Base-by-base conservation (phyloP, 2,329 filamentous ascomycete species). In the Diaporthe destruens region DNA sequence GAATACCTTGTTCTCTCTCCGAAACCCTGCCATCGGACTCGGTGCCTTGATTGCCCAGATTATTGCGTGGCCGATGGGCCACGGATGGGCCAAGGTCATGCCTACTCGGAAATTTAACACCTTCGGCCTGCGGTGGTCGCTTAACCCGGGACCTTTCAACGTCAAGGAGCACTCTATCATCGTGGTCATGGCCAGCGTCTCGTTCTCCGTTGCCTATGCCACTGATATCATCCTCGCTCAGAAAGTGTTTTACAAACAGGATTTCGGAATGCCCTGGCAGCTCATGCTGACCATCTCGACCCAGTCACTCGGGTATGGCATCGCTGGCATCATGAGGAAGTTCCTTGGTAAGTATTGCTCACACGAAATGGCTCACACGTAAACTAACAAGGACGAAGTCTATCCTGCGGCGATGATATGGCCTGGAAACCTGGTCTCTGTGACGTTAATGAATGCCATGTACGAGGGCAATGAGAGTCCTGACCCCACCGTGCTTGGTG, bases 221-320 rank as follows among this genome's bases (percentile, higher is more conserved):
- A 94, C 92, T 0, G 92, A 94, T 76, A 91, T 94, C 39, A 88
- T 95, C 56, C 84, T 94, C 2, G 92, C 92, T 0, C 92, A 94
- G 81, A 82, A 89, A 23, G 87, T 91, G 20, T 94, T 94, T 77
- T 94, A 94, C 79, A 90, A 91, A 79, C 88, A 93, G 76, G 84
- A 91, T 72, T 93, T 93, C 77, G 91, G 91, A 25, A 85, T 92
- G 75, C 75, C 84, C 1, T 94, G 92, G 78, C 90, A 93, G 79
- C 81, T 94, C 39, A 83, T 94, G 20, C 84, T 93, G 73, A 90
- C 88, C 29, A 85, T 94, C 20, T 92, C 90, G 9, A 92, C 90
- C 1, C 92, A 93, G 79, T 91, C 90, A 71, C 82, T 92, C 14
- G 91, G 91, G 0, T 93, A 93, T 76, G 91, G 91, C 2, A 88